Conservation (phyloP, 2,329 filamentous ascomycete genomes). For the Aphanoascus verrucosus region DNA sequence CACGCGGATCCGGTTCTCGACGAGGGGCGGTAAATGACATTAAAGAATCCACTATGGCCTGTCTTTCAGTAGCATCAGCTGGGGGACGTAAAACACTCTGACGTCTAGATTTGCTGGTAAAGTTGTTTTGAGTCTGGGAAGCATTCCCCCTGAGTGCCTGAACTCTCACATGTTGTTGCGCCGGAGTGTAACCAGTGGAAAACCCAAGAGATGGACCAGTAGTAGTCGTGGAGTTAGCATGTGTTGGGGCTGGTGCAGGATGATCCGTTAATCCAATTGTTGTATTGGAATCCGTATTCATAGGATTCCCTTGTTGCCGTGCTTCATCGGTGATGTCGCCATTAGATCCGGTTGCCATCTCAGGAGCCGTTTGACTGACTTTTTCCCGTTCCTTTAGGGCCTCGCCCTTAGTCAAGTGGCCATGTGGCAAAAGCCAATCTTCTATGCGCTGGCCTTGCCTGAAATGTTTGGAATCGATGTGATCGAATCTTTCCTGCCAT, state of each 20-base stretch:
- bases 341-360: neutral
- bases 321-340: neutral
- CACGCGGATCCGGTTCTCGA: neutral
- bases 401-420: slow-evolving; percentile 19
- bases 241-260: neutral
- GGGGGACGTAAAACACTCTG: neutral
- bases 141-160: neutral
- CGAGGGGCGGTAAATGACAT: neutral
- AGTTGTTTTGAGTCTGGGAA: neutral
- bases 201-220: neutral
- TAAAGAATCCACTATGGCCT: neutral
- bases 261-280: neutral
- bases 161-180: neutral
- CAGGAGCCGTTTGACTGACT: neutral
- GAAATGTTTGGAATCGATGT: slow-evolving; percentile 55
- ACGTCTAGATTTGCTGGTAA: neutral
- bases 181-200: neutral
- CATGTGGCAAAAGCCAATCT: slow-evolving; percentile 25
- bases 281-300: neutral
- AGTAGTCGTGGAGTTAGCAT: neutral
- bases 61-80: neutral
- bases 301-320: neutral
- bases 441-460: slow-evolving; percentile 29
- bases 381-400: neutral
- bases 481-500: slow-evolving; percentile 54